A percentile compares a stretch with the other conserved stretches of the same genome.
Conservation (phyloP, 352 stramenopile genomes). For the Phytophthora cactorum region DNA sequence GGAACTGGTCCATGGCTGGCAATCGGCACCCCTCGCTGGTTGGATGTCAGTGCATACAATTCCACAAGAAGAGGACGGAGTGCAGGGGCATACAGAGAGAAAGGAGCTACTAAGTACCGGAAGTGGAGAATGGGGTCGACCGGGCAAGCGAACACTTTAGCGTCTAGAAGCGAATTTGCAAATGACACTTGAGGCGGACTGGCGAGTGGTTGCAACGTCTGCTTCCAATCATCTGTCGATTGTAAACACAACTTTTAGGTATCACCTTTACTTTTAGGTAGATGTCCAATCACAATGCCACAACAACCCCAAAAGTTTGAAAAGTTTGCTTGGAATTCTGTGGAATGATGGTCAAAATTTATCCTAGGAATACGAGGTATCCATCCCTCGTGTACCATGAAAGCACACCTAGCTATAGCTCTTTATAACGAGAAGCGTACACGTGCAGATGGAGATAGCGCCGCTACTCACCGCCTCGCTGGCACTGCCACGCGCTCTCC, state of each 20-base stretch:
- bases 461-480: no score
- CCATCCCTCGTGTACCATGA: no score
- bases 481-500: no score
- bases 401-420: no score
- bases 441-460: no score
- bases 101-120: slow-evolving; percentile 22
- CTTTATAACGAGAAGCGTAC: no score
- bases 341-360: background rate
- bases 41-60: slow-evolving; percentile 42
- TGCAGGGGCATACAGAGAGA: background rate
- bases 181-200: background rate
- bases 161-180: background rate
- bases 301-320: background rate
- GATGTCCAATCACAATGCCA: background rate
- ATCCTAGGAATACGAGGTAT: no score
- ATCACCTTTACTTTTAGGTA: background rate
- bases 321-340: background rate
- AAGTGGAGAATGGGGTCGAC: background rate
- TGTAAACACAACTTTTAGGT: background rate
- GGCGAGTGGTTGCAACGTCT: slow-evolving; percentile 12
- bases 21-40: slow-evolving; percentile 70
- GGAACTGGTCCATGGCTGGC: slow-evolving; percentile 53
- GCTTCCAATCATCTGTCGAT: no score
- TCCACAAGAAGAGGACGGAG: slow-evolving; percentile 14
- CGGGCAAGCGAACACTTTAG: background rate